Evolutionary conservation across 768 basidiomycete genomes (phyloP), one percentile per base, ranked within the genome.

Genomic region (Hygrophoropsis aurantiaca): DNA sequence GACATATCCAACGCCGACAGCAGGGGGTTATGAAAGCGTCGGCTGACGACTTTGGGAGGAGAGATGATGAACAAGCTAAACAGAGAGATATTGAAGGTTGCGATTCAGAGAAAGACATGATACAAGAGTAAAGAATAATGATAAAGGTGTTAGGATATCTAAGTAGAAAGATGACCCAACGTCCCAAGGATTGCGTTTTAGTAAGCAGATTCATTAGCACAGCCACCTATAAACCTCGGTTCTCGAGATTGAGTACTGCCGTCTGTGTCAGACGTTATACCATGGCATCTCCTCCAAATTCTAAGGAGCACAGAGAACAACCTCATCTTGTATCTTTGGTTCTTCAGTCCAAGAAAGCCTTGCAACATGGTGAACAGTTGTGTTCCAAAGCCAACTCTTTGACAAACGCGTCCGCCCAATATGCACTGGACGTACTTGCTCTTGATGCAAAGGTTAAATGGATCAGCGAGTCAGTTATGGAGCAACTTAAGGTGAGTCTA

Each of bases 381-480:
- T 92, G 90, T 58, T 79, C 78, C 1, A 74, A 72, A 27, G 87
- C 90, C 2, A 81, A 85, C 56, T 57, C 64, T 1, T 66, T 84
- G 18, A 80, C 86, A n/a, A 79, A 79, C 52, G 68, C 74, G 35
- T 88, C 90, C 3, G 79, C 87, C 0, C 79, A 82, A 52, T 73
- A 74, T 32, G 79, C 82, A 0, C 71, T 89, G 11, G 86, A 90
- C 57, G 79, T 90, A 3, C 74, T 92, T 5, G 84, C 84, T 0
- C 73, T 90, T 16, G 87, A 90, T 58, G 88, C 90, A 24, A 88
- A 85, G 65, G 82, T 90, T 7, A 75, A 78, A 43, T 93, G 88
- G 90, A 74, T 88, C 43, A 79, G 77, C 24, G 79, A 85, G 24
- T 86, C 85, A 13, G 81, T 90, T 19, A 60, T 81, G 13, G 85